Evolutionary conservation across 2,329 filamentous ascomycete species (phyloP), one percentile per base, ranked within the genome.

Genomic region (Delphinella strobiligena): DNA sequence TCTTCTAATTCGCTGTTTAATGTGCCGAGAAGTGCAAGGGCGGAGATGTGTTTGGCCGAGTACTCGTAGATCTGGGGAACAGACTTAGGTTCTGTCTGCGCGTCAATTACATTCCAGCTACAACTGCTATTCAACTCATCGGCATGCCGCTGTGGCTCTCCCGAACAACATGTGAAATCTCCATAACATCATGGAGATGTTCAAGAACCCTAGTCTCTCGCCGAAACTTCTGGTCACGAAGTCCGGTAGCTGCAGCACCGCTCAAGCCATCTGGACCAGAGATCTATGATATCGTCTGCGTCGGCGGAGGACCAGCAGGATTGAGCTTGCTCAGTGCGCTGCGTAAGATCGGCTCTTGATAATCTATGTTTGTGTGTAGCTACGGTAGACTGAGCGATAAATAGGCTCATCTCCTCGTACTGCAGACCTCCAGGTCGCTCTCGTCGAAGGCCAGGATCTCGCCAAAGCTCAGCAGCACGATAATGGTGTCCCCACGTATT

Each of bases 211-310:
- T 42, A 22, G 16, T 36, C 10, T 8, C 33, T 14, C 22, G 35
- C 17, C 36, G 41, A 15, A 30, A 24, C 2, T 44, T 38, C 31
- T 41, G 30, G 34, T 44, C 38, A 17, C 35, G 29, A 3, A 38
- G n/a, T n/a, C n/a, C n/a, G n/a, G 17, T 19, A 18, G 32, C 35
- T 16, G 39, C 34, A 14, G 18, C 39, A n/a, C 29, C 32, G 14
- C 29, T 34, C 5, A 34, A 24, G 18, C 24, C 32, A 15, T 16
- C 29, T 15, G 35, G 31, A 1, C 75, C 78, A 9, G 83, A 93
- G 48, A 78, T 94, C 52, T 95, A 91, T 66, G 87, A 94, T 72
- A 82, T 94, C 22, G 85, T 94, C 46, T 91, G 86, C 53, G 82
- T 94, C 39, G 87, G 87, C 45, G 88, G 87, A 45, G 87, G 88